Conservation (phyloP, 192 early-diverging fungal species). For the Linderina pennispora region DNA sequence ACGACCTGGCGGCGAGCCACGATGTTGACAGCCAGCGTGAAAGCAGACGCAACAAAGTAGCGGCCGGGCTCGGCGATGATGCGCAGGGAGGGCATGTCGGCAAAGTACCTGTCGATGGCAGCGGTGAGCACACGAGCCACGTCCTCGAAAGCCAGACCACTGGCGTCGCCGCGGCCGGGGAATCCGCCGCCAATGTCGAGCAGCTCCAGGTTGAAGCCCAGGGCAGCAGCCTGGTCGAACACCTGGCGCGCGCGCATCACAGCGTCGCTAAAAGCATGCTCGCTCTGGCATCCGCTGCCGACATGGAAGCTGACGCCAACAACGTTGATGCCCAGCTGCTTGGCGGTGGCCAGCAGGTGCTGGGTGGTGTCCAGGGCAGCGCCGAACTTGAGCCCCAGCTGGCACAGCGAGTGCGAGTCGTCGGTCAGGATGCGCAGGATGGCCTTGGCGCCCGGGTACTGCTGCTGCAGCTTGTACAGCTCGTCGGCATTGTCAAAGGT, state of each 20-base stretch:
- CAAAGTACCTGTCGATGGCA: conserved; percentile 72
- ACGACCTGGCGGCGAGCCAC: conserved; percentile 79
- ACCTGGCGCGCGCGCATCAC: conserved; percentile 76
- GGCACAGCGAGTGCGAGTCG: conserved; percentile 87
- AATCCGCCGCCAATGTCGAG: conserved; percentile 95
- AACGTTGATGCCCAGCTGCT: conserved; percentile 75
- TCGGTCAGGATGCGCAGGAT: conserved; percentile 95
- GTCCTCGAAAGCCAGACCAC: conserved; percentile 78
- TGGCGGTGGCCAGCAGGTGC: conserved; percentile 66
- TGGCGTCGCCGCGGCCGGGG: conserved; percentile 68
- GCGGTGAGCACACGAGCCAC: conserved; percentile 72
- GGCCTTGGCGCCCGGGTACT: conserved; percentile 75
- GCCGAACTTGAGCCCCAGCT: conserved; percentile 96
- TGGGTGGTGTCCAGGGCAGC: conserved; percentile 67
- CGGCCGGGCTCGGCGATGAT: conserved; percentile 98
- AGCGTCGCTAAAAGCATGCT: conserved; percentile 83
- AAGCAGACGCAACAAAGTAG: conserved; percentile 92
- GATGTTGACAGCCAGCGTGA: conserved; percentile 89
- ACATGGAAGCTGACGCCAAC: conserved; percentile 97
- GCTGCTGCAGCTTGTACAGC: conserved; percentile 83
- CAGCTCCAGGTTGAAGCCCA: conserved; percentile 69
- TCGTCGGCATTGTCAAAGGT: conserved; percentile 99
- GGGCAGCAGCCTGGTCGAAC: conserved; percentile 76
- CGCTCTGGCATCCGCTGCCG: conserved; percentile 90
- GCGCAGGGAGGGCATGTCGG: conserved; percentile 54